phyloP scores from a whole-genome alignment of 768 basidiomycete species.

The Mrakia frigida region DNA sequence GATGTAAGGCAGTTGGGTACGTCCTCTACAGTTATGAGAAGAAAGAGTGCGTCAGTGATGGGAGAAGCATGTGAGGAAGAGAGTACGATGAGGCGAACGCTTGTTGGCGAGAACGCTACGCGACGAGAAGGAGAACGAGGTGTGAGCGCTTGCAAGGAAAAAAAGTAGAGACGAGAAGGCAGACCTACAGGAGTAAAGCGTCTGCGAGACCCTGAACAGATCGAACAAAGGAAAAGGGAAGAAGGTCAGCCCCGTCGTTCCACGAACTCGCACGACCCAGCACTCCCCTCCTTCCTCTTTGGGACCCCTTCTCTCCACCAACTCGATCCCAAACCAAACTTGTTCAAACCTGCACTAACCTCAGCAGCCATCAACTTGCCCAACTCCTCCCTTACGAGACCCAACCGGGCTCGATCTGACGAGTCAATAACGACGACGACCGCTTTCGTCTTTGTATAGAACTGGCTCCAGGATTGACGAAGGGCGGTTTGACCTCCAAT shows the following conservation, averaged over 20 bases:
- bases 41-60: background rate
- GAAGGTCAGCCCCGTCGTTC: background rate
- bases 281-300: too few relatives aligned
- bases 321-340: too few relatives aligned
- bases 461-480: constrained; percentile 25
- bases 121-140: background rate
- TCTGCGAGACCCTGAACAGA: background rate
- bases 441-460: background rate
- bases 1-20: constrained; percentile 7
- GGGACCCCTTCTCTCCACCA: too few relatives aligned
- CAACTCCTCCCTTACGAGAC: constrained; percentile 25
- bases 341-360: constrained; percentile 7
- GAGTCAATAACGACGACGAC: constrained; percentile 32
- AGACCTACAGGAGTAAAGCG: background rate
- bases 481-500: constrained; percentile 30
- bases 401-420: constrained; percentile 27
- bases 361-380: constrained; percentile 25
- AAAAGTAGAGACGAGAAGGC: background rate
- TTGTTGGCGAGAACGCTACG: constrained; percentile 18
- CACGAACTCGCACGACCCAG: too few relatives aligned
- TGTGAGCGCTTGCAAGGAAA: background rate
- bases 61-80: background rate
- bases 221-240: background rate
- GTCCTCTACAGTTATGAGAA: background rate
- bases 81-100: background rate